Percentiles rank a stretch among this genome's conserved stretches.
Evolutionary conservation across 2,329 filamentous ascomycete species (phyloP).

Genomic region (Grosmannia serpens): DNA sequence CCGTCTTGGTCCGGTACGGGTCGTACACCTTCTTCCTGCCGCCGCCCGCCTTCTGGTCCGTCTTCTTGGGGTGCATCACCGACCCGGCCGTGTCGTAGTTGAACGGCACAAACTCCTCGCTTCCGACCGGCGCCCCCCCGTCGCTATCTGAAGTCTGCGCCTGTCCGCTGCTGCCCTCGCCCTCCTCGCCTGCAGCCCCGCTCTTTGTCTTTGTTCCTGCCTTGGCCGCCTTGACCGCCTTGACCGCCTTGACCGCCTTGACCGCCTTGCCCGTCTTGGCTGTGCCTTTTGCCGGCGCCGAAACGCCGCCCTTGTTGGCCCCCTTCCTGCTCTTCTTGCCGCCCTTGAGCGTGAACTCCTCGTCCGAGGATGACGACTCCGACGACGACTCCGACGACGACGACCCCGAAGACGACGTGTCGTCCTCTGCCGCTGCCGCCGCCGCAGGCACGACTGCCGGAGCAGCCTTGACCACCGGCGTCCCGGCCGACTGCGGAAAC

Average conservation of each 20-base stretch:
- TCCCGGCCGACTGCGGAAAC: conserved; percentile 3
- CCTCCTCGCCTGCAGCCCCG: not conserved
- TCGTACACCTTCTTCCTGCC: conserved; percentile 18
- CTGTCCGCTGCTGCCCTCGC: conserved; percentile 6
- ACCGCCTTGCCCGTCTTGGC: not conserved
- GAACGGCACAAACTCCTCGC: conserved; percentile 22
- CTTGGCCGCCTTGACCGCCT: not conserved
- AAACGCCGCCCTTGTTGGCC: conserved; percentile 8
- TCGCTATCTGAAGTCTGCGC: conserved; percentile 20
- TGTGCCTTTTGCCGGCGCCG: not conserved
- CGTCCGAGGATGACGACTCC: conserved; percentile 13
- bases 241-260: too few species aligned
- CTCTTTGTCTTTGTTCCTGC: not conserved
- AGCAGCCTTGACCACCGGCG: not conserved
- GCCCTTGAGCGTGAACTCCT: conserved; percentile 9
- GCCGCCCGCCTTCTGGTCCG: conserved; percentile 5
- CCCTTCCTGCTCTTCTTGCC: conserved; percentile 9
- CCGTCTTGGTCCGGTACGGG: conserved; percentile 19
- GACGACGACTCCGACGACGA: conserved; percentile 9
- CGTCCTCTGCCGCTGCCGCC: not conserved
- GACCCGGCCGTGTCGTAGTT: conserved; percentile 24
- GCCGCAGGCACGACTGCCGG: not conserved
- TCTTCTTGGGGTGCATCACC: conserved; percentile 19
- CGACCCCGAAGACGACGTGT: not conserved
- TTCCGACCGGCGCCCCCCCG: conserved; percentile 27